phyloP scores from a whole-genome alignment of 2,329 filamentous ascomycete species.

The Hypoxylon sp. region DNA sequence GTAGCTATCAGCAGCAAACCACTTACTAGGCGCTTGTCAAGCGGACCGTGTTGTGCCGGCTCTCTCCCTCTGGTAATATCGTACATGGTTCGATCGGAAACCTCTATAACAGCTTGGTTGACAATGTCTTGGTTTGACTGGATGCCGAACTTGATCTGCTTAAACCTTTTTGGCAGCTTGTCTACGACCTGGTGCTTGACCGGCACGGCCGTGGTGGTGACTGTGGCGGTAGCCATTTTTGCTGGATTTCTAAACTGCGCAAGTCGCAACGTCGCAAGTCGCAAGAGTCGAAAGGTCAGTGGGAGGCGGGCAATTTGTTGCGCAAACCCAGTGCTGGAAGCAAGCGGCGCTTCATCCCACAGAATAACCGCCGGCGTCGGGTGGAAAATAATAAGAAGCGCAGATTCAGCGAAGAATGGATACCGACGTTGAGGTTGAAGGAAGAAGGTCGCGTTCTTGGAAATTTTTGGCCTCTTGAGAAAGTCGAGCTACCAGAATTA shows the following conservation, averaged over 20 bases:
- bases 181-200: slow-evolving; percentile 92
- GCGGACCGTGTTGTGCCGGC: slow-evolving; percentile 84
- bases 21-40: slow-evolving; percentile 80
- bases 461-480: slow-evolving; percentile 28
- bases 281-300: slow-evolving; percentile 16
- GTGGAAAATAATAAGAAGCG: background rate
- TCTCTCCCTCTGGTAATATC: slow-evolving; percentile 85
- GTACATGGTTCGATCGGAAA: slow-evolving; percentile 94
- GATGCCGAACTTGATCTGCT: slow-evolving; percentile 93
- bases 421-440: background rate
- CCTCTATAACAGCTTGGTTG: slow-evolving; percentile 93
- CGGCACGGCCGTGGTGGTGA: slow-evolving; percentile 53
- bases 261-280: slow-evolving; percentile 19
- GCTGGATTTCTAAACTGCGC: slow-evolving; percentile 19
- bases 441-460: slow-evolving; percentile 6
- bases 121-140: slow-evolving; percentile 96
- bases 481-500: slow-evolving; percentile 26
- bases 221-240: slow-evolving; percentile 51
- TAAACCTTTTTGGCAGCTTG: slow-evolving; percentile 90
- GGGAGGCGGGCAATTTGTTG: slow-evolving; percentile 16
- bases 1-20: slow-evolving; percentile 52
- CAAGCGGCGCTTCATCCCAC: slow-evolving; percentile 39
- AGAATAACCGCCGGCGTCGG: slow-evolving; percentile 5
- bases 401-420: background rate
- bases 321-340: slow-evolving; percentile 17